Base-by-base conservation (phyloP, 2,329 filamentous ascomycete species). In the Immersiporthe knoxdaviesiana region DNA sequence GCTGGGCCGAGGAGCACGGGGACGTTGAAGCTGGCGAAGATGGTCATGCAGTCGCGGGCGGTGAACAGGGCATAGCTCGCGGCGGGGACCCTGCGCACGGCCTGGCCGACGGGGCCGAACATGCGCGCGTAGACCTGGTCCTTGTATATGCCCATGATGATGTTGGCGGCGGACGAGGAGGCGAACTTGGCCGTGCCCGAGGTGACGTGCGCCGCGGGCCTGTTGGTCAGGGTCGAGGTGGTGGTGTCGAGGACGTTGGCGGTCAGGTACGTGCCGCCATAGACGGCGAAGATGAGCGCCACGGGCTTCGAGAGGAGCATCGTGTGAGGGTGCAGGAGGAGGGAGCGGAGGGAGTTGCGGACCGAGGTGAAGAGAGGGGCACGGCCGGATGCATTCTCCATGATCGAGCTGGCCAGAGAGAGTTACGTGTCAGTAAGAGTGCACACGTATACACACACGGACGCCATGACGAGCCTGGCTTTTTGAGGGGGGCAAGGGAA, bases 1-100 rank as follows among this genome's bases (percentile, higher is more conserved):
- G 82, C 79, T 0, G 93, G 93, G 0, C 92, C 92, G 12, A 97
- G 84, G 1, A 96, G 76, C 0, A 92, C 88, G 0, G 95, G 95
- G 2, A 97, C 82, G 77, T 97, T 97, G 85, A 97, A 98, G 16
- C 89, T 92, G 5, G 93, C 93, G 78, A 97, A 97, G 75, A 97
- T 94, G 65, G 94, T 97, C 71, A 97, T 82, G 80, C 91, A 93
- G 81, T 97, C 94, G 74, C 94, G 89, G 67, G 91, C 77, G 3
- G 92, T 90, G 83, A 97, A 97, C 68, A 97, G 87, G 0, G 85
- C 82, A 80, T 94, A 96, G 11, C 90, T 92, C 1, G 91, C 83
- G 41, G 88, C 80, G 0, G 92, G 90, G 0, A 97, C 91, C 35
- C 84, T 80, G 21, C 85, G 83, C 14, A 80, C 85, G 0, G 82